phyloP scores from a whole-genome alignment of 2,329 filamentous ascomycete species.

The Beauveria brongniartii region DNA sequence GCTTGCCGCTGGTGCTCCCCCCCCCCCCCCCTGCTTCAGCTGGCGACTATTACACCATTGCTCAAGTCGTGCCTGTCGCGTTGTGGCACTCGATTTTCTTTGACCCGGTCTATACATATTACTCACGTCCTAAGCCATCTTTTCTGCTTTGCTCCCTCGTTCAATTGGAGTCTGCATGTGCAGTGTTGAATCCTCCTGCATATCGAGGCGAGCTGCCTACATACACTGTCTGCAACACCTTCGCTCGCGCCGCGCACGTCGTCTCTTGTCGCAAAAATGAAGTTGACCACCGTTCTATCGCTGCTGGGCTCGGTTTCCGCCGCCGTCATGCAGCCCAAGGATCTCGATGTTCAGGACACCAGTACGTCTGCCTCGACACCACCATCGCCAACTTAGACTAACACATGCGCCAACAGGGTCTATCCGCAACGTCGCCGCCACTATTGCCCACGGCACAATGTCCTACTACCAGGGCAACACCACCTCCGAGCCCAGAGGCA shows the following conservation, averaged over 20 bases:
- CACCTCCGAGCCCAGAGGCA: slow-evolving; percentile 28
- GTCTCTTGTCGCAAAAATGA: slow-evolving; percentile 15
- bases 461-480: slow-evolving; percentile 57
- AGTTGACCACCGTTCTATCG: slow-evolving; percentile 12
- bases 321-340: slow-evolving; percentile 25
- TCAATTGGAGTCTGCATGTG: background rate
- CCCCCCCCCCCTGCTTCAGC: background rate
- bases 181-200: background rate
- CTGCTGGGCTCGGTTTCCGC: slow-evolving; percentile 15
- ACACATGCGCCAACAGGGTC: slow-evolving; percentile 37
- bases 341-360: slow-evolving; percentile 30
- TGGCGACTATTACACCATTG: slow-evolving; percentile 4
- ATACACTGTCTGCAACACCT: background rate
- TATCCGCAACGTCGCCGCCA: slow-evolving; percentile 52
- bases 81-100: background rate
- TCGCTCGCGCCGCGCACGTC: background rate
- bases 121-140: background rate
- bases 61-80: background rate
- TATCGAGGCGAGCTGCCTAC: background rate
- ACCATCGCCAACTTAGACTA: slow-evolving; percentile 8
- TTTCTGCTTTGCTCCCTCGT: background rate
- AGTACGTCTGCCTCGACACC: slow-evolving; percentile 20
- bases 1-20: background rate
- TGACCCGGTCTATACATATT: background rate
- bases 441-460: slow-evolving; percentile 53